phyloP scores from a whole-genome alignment of 73 alveolate genomes.

The Durusdinium trenchii region DNA sequence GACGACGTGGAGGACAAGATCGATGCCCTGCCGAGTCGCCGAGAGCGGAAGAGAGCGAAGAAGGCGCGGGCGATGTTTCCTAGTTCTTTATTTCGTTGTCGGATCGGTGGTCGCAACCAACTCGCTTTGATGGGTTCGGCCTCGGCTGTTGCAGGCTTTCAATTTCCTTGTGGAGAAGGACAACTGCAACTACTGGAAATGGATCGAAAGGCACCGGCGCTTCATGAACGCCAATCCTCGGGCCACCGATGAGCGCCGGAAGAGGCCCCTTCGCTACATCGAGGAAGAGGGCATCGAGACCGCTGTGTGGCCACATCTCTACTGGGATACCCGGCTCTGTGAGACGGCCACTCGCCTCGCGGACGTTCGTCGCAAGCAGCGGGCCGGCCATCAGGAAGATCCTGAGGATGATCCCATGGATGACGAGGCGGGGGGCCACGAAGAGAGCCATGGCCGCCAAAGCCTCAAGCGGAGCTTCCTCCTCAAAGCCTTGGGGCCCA shows the following conservation, averaged over 20 bases:
- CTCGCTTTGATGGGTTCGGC: too few species aligned
- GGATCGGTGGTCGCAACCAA: too few species aligned
- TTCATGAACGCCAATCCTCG: not conserved
- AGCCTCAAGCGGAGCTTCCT: conserved; percentile 17
- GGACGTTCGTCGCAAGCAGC: not conserved
- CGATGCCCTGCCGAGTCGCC: not conserved
- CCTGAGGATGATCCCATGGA: not conserved
- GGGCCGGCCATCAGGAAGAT: not conserved
- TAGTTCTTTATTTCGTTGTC: too few species aligned
- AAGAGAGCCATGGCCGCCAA: not conserved
- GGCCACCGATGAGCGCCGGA: not conserved
- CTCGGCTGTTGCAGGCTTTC: too few species aligned
- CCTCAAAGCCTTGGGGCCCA: conserved; percentile 25
- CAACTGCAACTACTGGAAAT: not conserved
- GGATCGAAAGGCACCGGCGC: not conserved
- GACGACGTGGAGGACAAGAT: not conserved
- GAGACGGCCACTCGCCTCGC: conserved; percentile 10
- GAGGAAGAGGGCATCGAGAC: not conserved
- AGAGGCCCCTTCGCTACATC: not conserved
- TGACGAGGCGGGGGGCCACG: not conserved
- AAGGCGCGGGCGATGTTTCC: too few species aligned
- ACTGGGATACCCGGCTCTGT: not conserved
- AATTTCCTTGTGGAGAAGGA: not conserved
- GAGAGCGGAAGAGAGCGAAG: not conserved
- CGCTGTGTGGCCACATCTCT: conserved; percentile 35